Base-by-base conservation (phyloP, 2,329 filamentous ascomycete genomes). In the Penicillium sp. region DNA sequence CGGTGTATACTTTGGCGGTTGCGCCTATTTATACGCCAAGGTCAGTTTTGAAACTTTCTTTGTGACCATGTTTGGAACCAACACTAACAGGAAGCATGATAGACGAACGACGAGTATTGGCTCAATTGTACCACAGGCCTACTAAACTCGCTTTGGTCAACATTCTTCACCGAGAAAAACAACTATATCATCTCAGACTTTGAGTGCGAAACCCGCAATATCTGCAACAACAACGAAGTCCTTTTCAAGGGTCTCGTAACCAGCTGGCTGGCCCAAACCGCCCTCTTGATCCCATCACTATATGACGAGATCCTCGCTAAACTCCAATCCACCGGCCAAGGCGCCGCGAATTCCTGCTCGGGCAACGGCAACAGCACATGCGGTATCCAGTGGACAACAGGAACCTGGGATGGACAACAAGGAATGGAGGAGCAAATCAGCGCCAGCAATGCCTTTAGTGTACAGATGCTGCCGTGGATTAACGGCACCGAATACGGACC, bases 231-330 rank as follows among this genome's bases (percentile, higher is more conserved):
- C 55, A 89, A 92, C 67, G 88, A 91, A 79, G 73, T 84, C 55
- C 84, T 84, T 1, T 92, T 88, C 81, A 90, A 90, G 73, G 87
- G 87, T 37, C 86, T 87, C 55, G 77, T 89, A 18, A 80, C 85
- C 62, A 82, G 85, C 40, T 89, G 86, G 85, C 76, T 90, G 62
- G 79, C 83, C 4, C 78, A 81, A 22, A 79, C 82, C 1, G 81
- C 83, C 2, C 79, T 87, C 61, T 54, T 90, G n/a, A 86, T 84
- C 0, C 87, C 88, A 0, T 80, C 79, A 44, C 85, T 82, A 1
- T 72, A 73, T 40, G 72, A 79, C 1, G 74, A 68, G 15, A 85
- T 91, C 60, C 73, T 82, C 54, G 80, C 84, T 0, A 79, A 84
- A 29, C 76, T 91, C 6, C 74, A 76, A 53, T 79, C 73, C 1